Evolutionary conservation across 805 yeast species (phyloP), one percentile per base, ranked within the genome.

Genomic region (Lipomyces japonicus): DNA sequence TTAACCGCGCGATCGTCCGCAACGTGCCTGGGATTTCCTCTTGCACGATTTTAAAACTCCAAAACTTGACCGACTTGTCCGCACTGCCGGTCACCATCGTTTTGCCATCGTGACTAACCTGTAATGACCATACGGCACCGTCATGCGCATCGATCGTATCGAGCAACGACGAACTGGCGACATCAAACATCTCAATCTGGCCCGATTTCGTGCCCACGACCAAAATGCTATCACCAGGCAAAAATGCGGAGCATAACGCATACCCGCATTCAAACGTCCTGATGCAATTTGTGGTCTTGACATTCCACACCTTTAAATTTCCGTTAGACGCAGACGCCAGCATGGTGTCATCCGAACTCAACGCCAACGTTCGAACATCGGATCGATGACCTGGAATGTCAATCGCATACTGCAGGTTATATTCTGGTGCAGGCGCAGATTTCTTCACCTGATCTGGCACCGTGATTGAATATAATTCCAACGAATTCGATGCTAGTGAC

Each of bases 281-380:
- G 43, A 93, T 75, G 60, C 96, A 91, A 54, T 81, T 78, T 18
- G 71, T 74, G 1, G 91, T 81, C 55, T 75, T 75, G 25, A 84
- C 65, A 63, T 93, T 93, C 96, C 96, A 90, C 21, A 93, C 75
- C 64, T 93, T 93, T 55, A 93, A 70, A 58, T 80, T 77, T 21
- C 97, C 97, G 63, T 89, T 88, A 2, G 96, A 84, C 0, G 96
- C 96, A 1, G 96, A 84, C 2, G 89, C 95, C 37, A 91, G 70
- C 50, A 93, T 70, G 64, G 80, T 80, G 65, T 82, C 80, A 69
- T 91, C 96, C 47, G 81, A 79, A 49, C 95, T 84, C 31, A 93
- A 74, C 59, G 88, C 90, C 63, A 87, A 71, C 3, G 95, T 76
- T 61, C 98, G 77, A 24, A 91, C 76, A 67, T 93, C 99, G 2